Percentiles rank a stretch among this genome's conserved stretches.
These are phyloP conservation scores for Kwoniella heveanensis DNA, from an alignment of 768 basidiomycete species.

Conservation along the genomic window DNA sequence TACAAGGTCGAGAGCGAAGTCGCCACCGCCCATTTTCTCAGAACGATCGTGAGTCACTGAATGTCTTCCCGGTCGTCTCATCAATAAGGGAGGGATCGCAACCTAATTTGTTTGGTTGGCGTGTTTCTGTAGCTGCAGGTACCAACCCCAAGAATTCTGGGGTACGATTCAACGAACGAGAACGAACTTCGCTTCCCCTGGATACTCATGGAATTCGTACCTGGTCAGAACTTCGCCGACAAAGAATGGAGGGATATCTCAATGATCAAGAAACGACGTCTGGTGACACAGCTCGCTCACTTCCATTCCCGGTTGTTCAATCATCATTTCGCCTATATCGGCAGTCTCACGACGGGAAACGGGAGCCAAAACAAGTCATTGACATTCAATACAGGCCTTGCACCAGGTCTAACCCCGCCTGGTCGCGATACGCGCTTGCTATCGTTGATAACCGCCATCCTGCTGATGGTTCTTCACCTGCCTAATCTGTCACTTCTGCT, in stretches of 20 bases:
- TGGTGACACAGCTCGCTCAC: background rate
- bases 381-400: too few species aligned
- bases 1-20: constrained; percentile 2
- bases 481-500: too few species aligned
- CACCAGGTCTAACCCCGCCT: too few species aligned
- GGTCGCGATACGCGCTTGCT: too few species aligned
- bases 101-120: too few species aligned
- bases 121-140: background rate
- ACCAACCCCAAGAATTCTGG: background rate
- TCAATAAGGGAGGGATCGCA: too few species aligned
- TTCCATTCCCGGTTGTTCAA: background rate
- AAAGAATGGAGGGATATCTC: background rate
- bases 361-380: background rate
- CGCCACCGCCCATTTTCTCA: background rate
- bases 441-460: too few species aligned
- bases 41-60: constrained; percentile 1
- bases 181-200: background rate
- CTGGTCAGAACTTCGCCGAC: background rate
- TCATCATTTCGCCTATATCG: background rate
- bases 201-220: background rate
- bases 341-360: background rate
- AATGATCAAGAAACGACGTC: background rate
- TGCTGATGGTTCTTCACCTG: too few species aligned
- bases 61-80: too few species aligned
- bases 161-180: background rate